phyloP scores from a whole-genome alignment of 179 eudicot genomes.

The Silene coronaria region DNA sequence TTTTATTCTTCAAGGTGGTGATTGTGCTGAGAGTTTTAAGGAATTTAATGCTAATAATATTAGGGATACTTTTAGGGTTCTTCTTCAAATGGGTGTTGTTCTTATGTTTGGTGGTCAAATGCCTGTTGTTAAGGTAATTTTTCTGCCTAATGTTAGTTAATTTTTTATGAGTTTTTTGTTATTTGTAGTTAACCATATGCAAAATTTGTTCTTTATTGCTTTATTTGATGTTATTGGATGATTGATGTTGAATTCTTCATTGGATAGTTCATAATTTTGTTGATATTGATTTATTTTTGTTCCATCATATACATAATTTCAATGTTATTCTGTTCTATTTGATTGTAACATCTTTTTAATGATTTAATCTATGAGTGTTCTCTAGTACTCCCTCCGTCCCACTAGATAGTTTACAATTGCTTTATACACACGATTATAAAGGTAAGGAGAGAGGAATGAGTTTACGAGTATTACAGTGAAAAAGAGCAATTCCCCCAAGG shows the following conservation, averaged over 20 bases:
- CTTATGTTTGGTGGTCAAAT: slow-evolving; percentile 49
- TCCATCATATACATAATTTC: neutral
- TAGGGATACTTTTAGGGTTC: slow-evolving; percentile 43
- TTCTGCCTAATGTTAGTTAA: neutral
- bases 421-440: too few relatives aligned
- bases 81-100: slow-evolving; percentile 50
- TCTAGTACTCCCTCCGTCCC: too few relatives aligned
- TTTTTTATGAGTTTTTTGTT: neutral
- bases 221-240: neutral
- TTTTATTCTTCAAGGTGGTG: slow-evolving; percentile 38
- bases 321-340: too few relatives aligned
- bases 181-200: neutral
- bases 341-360: too few relatives aligned
- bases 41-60: slow-evolving; percentile 46
- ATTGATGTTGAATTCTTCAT: neutral
- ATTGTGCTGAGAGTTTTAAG: slow-evolving; percentile 51
- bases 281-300: neutral
- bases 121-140: slow-evolving; percentile 39
- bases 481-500: neutral
- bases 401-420: too few relatives aligned
- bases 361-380: too few relatives aligned
- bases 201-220: neutral
- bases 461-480: neutral
- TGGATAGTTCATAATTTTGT: too few relatives aligned
- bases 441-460: too few relatives aligned